Evolutionary conservation across 1,284 basidiomycete genomes (phyloP).

Genomic region (Inonotus hispidus): DNA sequence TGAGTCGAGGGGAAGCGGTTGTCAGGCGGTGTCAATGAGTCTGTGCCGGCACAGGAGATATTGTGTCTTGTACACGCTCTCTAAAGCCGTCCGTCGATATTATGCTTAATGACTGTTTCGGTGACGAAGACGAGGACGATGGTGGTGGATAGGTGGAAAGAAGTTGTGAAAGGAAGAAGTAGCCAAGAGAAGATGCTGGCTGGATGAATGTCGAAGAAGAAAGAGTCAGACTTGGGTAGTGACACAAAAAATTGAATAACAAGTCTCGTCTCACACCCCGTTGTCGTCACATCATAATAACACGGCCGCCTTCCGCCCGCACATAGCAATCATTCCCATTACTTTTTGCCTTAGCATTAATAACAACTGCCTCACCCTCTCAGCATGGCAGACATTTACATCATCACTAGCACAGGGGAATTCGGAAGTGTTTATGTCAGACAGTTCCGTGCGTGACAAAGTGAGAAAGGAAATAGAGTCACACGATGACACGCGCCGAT

Average conservation of each 20-base stretch:
- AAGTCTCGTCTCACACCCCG: neutral
- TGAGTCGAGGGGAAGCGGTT: slow-evolving; percentile 5
- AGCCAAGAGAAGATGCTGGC: neutral
- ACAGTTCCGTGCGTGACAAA: neutral
- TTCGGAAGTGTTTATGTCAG: neutral
- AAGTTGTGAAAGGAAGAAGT: neutral
- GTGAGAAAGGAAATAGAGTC: neutral
- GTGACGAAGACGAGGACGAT: neutral
- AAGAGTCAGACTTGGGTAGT: neutral
- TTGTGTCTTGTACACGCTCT: slow-evolving; percentile 2
- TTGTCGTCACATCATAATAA: slow-evolving; percentile 1
- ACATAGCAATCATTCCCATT: neutral
- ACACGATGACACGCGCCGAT: neutral
- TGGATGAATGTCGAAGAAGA: neutral
- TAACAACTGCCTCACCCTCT: neutral
- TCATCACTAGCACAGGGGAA: neutral
- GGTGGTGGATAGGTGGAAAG: neutral
- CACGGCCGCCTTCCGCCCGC: neutral
- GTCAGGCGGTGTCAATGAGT: slow-evolving; percentile 12
- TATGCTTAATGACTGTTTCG: too few species aligned
- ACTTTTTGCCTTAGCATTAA: neutral
- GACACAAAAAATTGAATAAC: neutral
- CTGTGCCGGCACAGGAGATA: neutral
- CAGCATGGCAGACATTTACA: neutral
- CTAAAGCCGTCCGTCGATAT: neutral